Percentiles rank a stretch among this genome's conserved stretches.
Conservation (phyloP, 805 yeast genomes). For the Wickerhamiella spandovensis region DNA sequence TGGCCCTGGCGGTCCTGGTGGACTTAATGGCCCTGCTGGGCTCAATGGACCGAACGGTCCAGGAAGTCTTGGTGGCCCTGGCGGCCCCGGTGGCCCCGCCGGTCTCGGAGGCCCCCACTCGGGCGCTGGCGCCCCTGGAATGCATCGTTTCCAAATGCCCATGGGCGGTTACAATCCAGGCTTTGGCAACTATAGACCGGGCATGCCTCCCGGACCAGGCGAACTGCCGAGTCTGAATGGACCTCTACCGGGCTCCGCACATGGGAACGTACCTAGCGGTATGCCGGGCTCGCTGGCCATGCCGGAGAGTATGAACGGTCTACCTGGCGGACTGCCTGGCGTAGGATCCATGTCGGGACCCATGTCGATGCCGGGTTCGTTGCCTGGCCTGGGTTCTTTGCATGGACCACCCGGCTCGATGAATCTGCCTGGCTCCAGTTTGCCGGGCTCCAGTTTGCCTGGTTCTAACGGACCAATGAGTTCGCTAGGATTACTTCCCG, state of each 20-base stretch:
- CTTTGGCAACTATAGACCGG: background rate
- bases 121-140: conserved; percentile 1
- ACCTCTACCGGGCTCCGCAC: background rate
- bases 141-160: conserved; percentile 1
- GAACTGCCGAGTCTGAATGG: background rate
- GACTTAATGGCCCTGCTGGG: background rate
- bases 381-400: background rate
- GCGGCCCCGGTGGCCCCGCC: background rate
- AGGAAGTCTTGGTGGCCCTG: background rate
- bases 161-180: background rate
- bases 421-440: background rate
- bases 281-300: background rate
- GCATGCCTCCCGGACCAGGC: conserved; percentile 2
- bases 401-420: background rate
- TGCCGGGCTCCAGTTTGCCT: no score
- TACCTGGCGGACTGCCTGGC: background rate
- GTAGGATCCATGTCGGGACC: background rate
- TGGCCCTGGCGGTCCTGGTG: background rate
- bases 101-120: background rate
- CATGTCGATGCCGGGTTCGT: background rate
- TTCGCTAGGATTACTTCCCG: background rate
- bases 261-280: background rate
- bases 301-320: background rate
- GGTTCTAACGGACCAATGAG: background rate
- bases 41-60: background rate